Evolutionary conservation across 2,329 filamentous ascomycete species (phyloP), one percentile per base, ranked within the genome.

Genomic region (Penicillium verrucosum): DNA sequence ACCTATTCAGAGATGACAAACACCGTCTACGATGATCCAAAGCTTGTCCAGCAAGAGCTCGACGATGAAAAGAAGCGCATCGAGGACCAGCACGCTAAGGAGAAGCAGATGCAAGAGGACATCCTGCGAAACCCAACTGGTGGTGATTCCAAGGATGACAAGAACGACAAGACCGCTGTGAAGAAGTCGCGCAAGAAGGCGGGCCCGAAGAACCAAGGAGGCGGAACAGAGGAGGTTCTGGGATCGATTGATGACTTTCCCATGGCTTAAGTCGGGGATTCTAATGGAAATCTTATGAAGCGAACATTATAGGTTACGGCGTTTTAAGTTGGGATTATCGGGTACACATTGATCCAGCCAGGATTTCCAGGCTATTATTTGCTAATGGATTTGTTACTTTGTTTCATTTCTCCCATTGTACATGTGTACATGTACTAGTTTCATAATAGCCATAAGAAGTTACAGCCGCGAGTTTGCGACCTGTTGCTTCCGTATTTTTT

Each of bases 1-100:
- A 73, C 75, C 18, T 80, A 78, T 53, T 77, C 76, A 1, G 71
- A 75, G 56, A 72, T 80, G 74, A 78, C 77, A 10, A 78, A 79
- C 56, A 75, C 72, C 3, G 68, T 73, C 10, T 77, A 73, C 43
- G 75, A 76, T 50, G 74, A 77, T 51, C 74, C 74, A 30, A 72
- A 65, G 49, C 36, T 71, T 6, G 72, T 77, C 30, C 69, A 77
- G 51, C 63, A 72, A 52, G 74, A 76, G 59, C 63, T 78, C 21
- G 73, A 79, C 45, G 76, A 77, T 29, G 76, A 78, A 56, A 78
- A 75, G 61, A 75, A 72, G 55, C 71, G 70, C 48, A 77, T 80
- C 23, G 77, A 79, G 54, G 73, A 76, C n/a, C 71, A 80, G 51
- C 74, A 78, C 55, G 74, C 73, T 5, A 75, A 75, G 50, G 75